Base-by-base conservation (phyloP, 169 alveolate species). In the Cryptosporidium sp. region DNA sequence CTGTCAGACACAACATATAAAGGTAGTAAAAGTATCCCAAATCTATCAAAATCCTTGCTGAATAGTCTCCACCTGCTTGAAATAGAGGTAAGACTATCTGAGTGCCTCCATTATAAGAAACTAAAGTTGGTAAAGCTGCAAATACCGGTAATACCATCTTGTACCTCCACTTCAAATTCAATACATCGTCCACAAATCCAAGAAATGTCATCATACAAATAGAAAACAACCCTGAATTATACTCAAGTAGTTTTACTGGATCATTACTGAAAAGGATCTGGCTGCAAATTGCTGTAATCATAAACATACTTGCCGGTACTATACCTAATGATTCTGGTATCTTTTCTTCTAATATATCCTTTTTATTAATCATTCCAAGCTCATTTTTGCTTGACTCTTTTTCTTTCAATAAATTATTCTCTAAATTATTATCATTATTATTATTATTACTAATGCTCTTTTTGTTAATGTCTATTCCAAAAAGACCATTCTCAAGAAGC, bases 131-230 rank as follows among this genome's bases (percentile, higher is more conserved):
- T 16, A 96, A 80, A 59, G 96, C 84, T 51, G 98, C 98, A 39
- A 96, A 91, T 65, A 93, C 93, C 9, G 99, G 99, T 33, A 96
- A 91, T 35, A 96, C 62, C 52, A 97, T 92, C 91, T 97, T 97
- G 91, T 97, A 95, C 92, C 98, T 94, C 98, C 99, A 97, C 48
- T 95, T 94, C 61, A 97, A 91, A 84, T 96, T 97, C 50, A 96
- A 87, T 33, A 96, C 96, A 91, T 97, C 99, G 91, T 97, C 99
- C 51, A 94, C 93, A 92, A 97, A 96, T 7, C 99, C 99, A 70
- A 97, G 92, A 48, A 97, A 94, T 48, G 95, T 93, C 95, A 95
- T 95, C 91, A 95, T 93, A 65, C 95, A 94, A 43, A 95, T 95
- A n/a, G 98, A 94, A 67, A 97, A 70, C 59, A 96, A 71, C 45